phyloP scores from a whole-genome alignment of 768 basidiomycete genomes.

The Lactarius pseudohatsudake region DNA sequence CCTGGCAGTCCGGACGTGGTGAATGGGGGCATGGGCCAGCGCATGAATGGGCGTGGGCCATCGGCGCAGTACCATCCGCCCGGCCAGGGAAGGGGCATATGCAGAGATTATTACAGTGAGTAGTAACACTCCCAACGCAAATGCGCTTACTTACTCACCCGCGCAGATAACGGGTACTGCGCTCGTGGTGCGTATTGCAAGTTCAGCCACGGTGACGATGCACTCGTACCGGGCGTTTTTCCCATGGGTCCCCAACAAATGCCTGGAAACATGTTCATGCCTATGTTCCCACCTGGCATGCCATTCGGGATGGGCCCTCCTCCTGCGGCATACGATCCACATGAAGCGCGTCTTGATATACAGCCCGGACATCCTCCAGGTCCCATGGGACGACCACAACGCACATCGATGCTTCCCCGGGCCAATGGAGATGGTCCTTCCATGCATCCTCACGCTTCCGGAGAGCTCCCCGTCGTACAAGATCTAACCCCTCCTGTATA shows the following conservation, averaged over 20 bases:
- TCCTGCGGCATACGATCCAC: conserved; percentile 67
- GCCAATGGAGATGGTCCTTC: conserved; percentile 46
- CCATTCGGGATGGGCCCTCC: conserved; percentile 52
- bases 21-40: conserved; percentile 31
- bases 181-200: conserved; percentile 86
- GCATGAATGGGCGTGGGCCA: conserved; percentile 29
- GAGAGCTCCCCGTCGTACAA: conserved; percentile 81
- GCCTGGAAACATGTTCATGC: conserved; percentile 55
- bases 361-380: conserved; percentile 43
- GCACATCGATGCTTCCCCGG: conserved; percentile 59
- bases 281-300: conserved; percentile 63
- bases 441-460: conserved; percentile 46
- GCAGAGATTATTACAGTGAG: conserved; percentile 93
- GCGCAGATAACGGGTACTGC: conserved; percentile 85
- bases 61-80: conserved; percentile 58
- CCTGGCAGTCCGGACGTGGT: conserved; percentile 38
- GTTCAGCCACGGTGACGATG: conserved; percentile 90
- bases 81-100: conserved; percentile 74
- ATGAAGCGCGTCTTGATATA: conserved; percentile 80
- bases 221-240: conserved; percentile 72
- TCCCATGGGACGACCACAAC: conserved; percentile 43
- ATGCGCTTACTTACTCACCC: conserved; percentile 19
- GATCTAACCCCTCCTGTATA: conserved; percentile 65
- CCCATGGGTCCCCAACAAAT: conserved; percentile 48
- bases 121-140: conserved; percentile 8